Conservation (phyloP, 2,329 filamentous ascomycete genomes). For the Nemania sp. region DNA sequence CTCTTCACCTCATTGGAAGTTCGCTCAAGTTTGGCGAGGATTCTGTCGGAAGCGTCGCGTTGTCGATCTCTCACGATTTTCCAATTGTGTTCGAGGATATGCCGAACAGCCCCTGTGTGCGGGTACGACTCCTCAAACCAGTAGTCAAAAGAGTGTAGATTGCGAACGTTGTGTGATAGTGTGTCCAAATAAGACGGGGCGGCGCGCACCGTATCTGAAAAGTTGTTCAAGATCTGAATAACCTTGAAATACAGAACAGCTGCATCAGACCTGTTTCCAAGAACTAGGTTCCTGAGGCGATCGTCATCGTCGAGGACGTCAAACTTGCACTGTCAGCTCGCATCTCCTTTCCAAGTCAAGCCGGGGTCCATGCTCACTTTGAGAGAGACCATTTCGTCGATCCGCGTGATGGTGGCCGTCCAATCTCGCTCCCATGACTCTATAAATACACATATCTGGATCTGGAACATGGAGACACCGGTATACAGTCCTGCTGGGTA, state of each 20-base stretch:
- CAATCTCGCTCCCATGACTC: slow-evolving; percentile 15
- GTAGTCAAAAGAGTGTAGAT: not conserved
- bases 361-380: not conserved
- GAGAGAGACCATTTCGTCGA: slow-evolving; percentile 10
- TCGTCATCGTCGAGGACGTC: not conserved
- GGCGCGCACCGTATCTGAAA: slow-evolving; percentile 1
- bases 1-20: slow-evolving; percentile 13
- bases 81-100: slow-evolving; percentile 4
- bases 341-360: not conserved
- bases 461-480: slow-evolving; percentile 9
- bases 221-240: slow-evolving; percentile 15
- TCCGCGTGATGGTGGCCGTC: slow-evolving; percentile 1
- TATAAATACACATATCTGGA: slow-evolving; percentile 15
- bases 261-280: not conserved
- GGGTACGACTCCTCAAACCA: not conserved
- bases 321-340: not conserved
- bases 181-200: slow-evolving; percentile 1
- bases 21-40: slow-evolving; percentile 11
- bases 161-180: not conserved
- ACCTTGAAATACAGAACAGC: slow-evolving; percentile 13
- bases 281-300: not conserved
- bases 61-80: slow-evolving; percentile 3
- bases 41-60: slow-evolving; percentile 6
- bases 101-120: not conserved
- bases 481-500: slow-evolving; percentile 14